Evolutionary conservation across 768 basidiomycete species (phyloP).

Genomic region (Tylopilus balloui): DNA sequence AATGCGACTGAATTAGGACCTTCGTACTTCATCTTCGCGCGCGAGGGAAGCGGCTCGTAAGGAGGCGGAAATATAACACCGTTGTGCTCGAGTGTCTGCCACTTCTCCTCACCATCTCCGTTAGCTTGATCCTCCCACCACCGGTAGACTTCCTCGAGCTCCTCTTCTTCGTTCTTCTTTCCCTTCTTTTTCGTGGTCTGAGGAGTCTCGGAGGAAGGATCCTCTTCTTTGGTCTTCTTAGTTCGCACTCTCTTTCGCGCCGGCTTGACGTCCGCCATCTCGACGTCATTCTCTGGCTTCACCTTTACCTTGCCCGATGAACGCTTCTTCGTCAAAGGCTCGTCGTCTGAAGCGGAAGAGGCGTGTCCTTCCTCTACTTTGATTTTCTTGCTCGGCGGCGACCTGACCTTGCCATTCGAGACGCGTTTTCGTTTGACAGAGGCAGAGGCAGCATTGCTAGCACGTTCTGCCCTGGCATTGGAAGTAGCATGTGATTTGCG

Average conservation of each 20-base stretch:
- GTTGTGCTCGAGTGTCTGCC: constrained; percentile 92
- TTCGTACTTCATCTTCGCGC: constrained; percentile 93
- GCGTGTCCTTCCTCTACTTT: constrained; percentile 46
- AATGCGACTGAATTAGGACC: constrained; percentile 46
- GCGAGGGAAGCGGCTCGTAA: constrained; percentile 76
- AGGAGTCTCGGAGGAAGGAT: constrained; percentile 35
- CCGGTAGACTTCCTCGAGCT: constrained; percentile 63
- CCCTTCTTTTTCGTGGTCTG: constrained; percentile 48
- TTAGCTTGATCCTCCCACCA: constrained; percentile 85
- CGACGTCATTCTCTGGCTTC: constrained; percentile 50
- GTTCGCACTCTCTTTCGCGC: constrained; percentile 42
- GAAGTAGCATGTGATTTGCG: constrained; percentile 38
- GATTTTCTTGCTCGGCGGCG: constrained; percentile 61
- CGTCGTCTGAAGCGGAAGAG: constrained; percentile 34
- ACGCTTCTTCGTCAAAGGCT: constrained; percentile 28
- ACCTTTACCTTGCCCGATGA: constrained; percentile 32
- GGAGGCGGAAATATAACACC: constrained; percentile 96
- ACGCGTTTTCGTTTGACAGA: constrained; percentile 42
- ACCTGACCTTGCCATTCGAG: constrained; percentile 45
- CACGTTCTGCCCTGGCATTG: constrained; percentile 40
- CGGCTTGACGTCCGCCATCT: constrained; percentile 40
- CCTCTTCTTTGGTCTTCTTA: constrained; percentile 55
- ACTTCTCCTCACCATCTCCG: constrained; percentile 78
- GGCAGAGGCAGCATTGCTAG: constrained; percentile 42
- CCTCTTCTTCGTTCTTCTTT: constrained; percentile 56